Evolutionary conservation across 192 early-diverging fungal species (phyloP), one percentile per base, ranked within the genome.

Genomic region (Coemansia biformis): DNA sequence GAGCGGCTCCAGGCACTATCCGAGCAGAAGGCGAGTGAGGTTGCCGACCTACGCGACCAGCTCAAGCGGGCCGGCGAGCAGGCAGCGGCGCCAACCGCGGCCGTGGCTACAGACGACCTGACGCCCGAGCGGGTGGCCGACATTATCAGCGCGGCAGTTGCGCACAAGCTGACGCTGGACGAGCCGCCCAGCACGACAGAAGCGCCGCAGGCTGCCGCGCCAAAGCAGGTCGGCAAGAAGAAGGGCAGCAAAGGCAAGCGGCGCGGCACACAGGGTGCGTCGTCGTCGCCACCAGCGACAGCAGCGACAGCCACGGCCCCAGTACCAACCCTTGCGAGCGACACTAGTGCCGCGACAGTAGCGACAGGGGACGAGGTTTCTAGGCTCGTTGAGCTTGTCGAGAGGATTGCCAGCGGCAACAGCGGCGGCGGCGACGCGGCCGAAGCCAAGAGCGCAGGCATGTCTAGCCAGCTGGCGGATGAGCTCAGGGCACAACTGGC

Each of bases 181-280:
- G 30, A 22, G 35, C 23, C n/a, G 10, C 37, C 19, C 16, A 36
- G 3, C 39, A 39, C n/a, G n/a, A n/a, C n/a, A n/a, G n/a, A n/a
- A n/a, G n/a, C n/a, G n/a, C n/a, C n/a, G n/a, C n/a, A 30, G 29
- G 19, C 39, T 11, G 28, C 59, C 0, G 17, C 44, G 30, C 40
- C 37, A 15, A 38, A 46, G 43, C 52, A 11, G 5, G 36, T 19
- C 9, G 34, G 43, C 33, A 65, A 60, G 57, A 63, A 60, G 38
- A 54, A 50, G 28, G 46, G 45, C 18, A 34, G 44, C 31, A 72
- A 72, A 38, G 64, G 59, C 51, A 64, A 62, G 42, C 17, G 68
- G 18, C 62, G 62, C 38, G 51, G 46, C 42, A 71, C 66, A 7
- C 38, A 22, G 11, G 36, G 39, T 5, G 35, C 19, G 6, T 32